Evolutionary conservation across 768 basidiomycete genomes (phyloP), one percentile per base, ranked within the genome.

Genomic region (Russula griseocarnosa): DNA sequence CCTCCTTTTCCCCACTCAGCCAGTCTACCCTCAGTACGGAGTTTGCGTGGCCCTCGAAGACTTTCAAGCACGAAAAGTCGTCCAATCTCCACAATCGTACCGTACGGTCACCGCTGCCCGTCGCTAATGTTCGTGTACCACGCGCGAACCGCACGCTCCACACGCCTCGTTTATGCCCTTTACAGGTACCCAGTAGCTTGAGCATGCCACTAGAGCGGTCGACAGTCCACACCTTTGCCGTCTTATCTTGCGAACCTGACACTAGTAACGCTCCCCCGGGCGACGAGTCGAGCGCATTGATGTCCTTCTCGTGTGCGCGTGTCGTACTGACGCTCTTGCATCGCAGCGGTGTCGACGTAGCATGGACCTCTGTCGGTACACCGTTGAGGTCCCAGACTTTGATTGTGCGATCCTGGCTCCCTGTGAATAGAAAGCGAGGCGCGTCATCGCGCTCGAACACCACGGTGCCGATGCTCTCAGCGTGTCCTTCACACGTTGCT

Each of bases 41-140:
- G 74, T 98, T 98, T 9, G 94, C 93, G 74, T 99, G 97, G 0
- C 97, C 97, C 76, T 99, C 97, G 70, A 98, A 94, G 24, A 97
- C 98, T 81, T 94, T 86, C 66, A 98, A 73, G 73, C 97, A 99
- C 28, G 91, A 84, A 75, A 88, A 97, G 72, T 98, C 93, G 66
- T 95, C 91, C 67, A 98, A 74, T 75, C 81, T 94, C 97, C 97
- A 99, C 36, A 99, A 76, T 73, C 89, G 92, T 68, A 98, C 83
- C 0, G 94, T 94, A 75, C 92, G 91, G 76, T 99, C 97, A 4
- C 94, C 94, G 66, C 94, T 96, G 46, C 92, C 96, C 10, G 92
- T 95, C 58, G 94, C 97, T 58, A 99, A 75, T 16, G 94, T 82
- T 62, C 88, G 81, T 69, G 98, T 94, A 22, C 85, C 82, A 60